phyloP scores from a whole-genome alignment of 257 asterid species.

The Solanum chaucha region DNA sequence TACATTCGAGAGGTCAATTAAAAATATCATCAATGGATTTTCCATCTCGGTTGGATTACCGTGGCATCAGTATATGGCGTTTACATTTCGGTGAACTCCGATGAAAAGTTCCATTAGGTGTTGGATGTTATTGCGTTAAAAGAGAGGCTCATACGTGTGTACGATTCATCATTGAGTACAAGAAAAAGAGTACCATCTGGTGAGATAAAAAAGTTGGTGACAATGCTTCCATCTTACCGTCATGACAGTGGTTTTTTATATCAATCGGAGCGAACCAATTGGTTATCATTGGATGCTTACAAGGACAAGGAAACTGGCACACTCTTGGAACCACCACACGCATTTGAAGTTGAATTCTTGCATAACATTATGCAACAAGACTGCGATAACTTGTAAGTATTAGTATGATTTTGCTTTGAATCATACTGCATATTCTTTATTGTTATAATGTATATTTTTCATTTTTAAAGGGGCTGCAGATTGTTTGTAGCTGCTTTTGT shows the following conservation, averaged over 20 bases:
- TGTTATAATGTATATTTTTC: too few species aligned
- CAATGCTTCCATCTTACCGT: background rate
- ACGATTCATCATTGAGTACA: background rate
- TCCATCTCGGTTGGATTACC: background rate
- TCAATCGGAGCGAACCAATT: too few species aligned
- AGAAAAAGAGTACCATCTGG: background rate
- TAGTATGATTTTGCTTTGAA: too few species aligned
- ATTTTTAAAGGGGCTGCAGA: too few species aligned
- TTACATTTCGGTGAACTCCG: too few species aligned
- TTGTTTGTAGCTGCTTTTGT: too few species aligned
- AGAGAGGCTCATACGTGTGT: too few species aligned
- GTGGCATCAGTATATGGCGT: background rate
- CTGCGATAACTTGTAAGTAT: background rate
- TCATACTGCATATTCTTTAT: too few species aligned
- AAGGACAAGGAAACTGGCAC: background rate
- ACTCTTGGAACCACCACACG: background rate
- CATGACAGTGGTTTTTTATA: too few species aligned
- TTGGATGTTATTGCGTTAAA: background rate
- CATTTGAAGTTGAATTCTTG: too few species aligned
- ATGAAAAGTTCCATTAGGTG: background rate
- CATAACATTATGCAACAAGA: background rate
- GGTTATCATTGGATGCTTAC: background rate
- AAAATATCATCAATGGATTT: too few species aligned
- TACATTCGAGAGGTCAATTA: too few species aligned
- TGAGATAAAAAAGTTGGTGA: background rate